Evolutionary conservation across 2,329 filamentous ascomycete genomes (phyloP).

Genomic region (Paraphaeosphaeria sporulosa): DNA sequence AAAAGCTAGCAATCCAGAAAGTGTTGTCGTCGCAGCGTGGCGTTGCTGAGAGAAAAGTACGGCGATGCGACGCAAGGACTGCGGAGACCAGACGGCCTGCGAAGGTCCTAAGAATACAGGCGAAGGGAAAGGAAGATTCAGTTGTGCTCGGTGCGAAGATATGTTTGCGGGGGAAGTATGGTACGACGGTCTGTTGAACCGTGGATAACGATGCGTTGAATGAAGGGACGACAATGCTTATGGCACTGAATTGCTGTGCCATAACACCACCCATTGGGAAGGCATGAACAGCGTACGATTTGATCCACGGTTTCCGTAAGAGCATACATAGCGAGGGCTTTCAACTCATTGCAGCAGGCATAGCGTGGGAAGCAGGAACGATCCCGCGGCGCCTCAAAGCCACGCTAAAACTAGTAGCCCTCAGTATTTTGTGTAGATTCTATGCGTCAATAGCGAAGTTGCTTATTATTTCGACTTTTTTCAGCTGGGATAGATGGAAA

Average conservation of each 20-base stretch:
- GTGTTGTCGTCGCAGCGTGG: not conserved
- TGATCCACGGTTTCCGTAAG: not conserved
- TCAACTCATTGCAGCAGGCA: not conserved
- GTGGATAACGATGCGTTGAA: not conserved
- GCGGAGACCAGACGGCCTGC: not conserved
- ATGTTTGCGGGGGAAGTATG: not conserved
- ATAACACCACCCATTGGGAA: not conserved
- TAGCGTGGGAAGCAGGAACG: not conserved
- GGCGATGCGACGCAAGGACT: not conserved
- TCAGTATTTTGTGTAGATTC: no score
- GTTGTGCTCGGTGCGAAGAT: not conserved
- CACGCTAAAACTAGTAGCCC: no score
- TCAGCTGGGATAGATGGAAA: no score
- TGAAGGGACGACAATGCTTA: not conserved
- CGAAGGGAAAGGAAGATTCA: not conserved
- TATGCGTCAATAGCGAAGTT: no score
- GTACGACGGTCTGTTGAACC: not conserved
- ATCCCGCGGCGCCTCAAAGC: not conserved
- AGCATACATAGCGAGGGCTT: not conserved
- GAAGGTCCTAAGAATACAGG: not conserved
- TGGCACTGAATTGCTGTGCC: not conserved
- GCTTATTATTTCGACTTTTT: no score
- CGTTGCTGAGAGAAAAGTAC: not conserved
- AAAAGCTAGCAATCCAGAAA: not conserved
- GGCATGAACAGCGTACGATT: no score